These are phyloP conservation scores for Haplographium delicatum DNA, from an alignment of 495 filamentous ascomycete species.

Conservation along the genomic window DNA sequence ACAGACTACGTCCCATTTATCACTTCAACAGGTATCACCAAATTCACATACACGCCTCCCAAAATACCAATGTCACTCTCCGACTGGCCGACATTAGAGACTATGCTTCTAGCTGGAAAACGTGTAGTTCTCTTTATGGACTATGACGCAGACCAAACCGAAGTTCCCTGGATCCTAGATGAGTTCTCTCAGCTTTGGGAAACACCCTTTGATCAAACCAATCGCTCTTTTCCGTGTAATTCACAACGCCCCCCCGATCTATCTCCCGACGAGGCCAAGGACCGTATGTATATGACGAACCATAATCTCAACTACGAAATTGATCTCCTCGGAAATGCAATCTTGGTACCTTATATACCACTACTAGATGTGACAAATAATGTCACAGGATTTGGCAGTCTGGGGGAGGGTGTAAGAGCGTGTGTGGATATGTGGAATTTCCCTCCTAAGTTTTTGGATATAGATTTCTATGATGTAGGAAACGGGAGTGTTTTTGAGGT, in stretches of 20 bases:
- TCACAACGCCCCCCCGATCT: slow-evolving; percentile 69
- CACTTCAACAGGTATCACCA: slow-evolving; percentile 60
- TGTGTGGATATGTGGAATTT: slow-evolving; percentile 68
- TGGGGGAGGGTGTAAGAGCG: slow-evolving; percentile 59
- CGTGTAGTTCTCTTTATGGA: slow-evolving; percentile 56
- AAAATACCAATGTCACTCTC: slow-evolving; percentile 59
- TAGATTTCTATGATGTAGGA: slow-evolving; percentile 84
- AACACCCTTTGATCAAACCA: slow-evolving; percentile 65
- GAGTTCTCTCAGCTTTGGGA: slow-evolving; percentile 76
- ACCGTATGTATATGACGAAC: slow-evolving; percentile 79
- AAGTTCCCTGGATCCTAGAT: slow-evolving; percentile 70
- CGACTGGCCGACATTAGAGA: slow-evolving; percentile 79
- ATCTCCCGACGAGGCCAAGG: slow-evolving; percentile 25
- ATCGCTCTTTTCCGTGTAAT: slow-evolving; percentile 60
- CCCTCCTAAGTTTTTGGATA: slow-evolving; percentile 81
- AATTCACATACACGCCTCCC: slow-evolving; percentile 67
- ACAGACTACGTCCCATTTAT: slow-evolving; percentile 32
- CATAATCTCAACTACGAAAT: slow-evolving; percentile 86
- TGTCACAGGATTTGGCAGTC: slow-evolving; percentile 55
- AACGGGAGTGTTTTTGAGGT: slow-evolving; percentile 89
- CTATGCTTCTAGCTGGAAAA: slow-evolving; percentile 65
- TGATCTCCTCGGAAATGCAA: slow-evolving; percentile 34
- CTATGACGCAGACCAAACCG: slow-evolving; percentile 78
- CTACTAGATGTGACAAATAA: slow-evolving; percentile 68
- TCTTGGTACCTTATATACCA: slow-evolving; percentile 75